Base-by-base conservation (phyloP, 441 rosid species). In the Erysimum cheiri region DNA sequence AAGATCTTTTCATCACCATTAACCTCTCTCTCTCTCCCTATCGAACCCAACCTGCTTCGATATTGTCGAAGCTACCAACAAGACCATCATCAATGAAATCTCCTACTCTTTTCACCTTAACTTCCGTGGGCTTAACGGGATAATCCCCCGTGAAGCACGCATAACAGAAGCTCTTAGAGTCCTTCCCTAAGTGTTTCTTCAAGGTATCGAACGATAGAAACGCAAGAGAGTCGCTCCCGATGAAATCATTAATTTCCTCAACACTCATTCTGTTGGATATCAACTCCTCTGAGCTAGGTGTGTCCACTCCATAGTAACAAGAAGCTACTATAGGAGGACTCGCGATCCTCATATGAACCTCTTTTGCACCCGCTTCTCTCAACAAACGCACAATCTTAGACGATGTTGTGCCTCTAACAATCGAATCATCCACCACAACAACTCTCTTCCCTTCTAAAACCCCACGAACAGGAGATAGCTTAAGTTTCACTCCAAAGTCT, bases 301-400 rank as follows among this genome's bases (percentile, higher is more conserved):
- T 89, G 66, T 93, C 98, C 40, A 93, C 98, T 12, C 98, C 97
- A 46, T 93, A 93, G 53, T 91, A 89, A 71, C 98, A 93, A 4
- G 98, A 89, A 1, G 85, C 93, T 0, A 89, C 78, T 0, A 93
- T 89, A 11, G 96, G 95, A 13, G 98, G 98, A 72, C 97, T 87
- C 0, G 98, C 97, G 1, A 93, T 91, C 84, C 97, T 88, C 97
- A 91, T 93, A 56, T 93, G 98, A 66, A 93, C 93, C 81, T 91
- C 98, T 68, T 84, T 93, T 1, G 96, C 98, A 4, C 96, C 98
- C 0, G 97, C 87, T 67, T 91, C 97, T 69, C 91, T 81, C 33
- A 91, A 47, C 80, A 94, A 47, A 70, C 97, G 76, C 26, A 94
- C 96, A 58, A 91, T 94, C 82, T 94, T 94, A 0, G 96, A 89